These are phyloP conservation scores for Cercospora brassicicola DNA, from an alignment of 2,329 filamentous ascomycete genomes.

Conservation along the genomic window DNA sequence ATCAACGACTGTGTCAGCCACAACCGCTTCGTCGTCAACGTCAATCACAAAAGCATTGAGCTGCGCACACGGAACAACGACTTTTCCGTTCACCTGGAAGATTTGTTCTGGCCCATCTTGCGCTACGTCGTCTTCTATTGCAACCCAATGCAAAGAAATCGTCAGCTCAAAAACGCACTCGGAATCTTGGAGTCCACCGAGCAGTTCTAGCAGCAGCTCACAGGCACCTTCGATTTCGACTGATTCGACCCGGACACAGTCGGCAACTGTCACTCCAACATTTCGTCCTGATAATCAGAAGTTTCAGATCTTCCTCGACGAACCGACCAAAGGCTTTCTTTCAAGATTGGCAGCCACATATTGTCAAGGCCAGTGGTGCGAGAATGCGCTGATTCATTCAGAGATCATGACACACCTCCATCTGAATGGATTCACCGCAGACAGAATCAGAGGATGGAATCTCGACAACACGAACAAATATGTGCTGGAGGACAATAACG, in stretches of 20 bases:
- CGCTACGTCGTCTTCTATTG: neutral
- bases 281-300: neutral
- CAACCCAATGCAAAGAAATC: conserved; percentile 1
- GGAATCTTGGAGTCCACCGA: neutral
- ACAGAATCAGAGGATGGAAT: neutral
- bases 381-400: neutral
- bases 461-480: neutral
- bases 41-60: neutral
- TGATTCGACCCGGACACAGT: neutral
- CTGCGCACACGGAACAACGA: conserved; percentile 6
- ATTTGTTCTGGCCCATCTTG: neutral
- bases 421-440: neutral
- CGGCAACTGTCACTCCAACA: neutral
- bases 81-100: conserved; percentile 6
- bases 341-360: neutral
- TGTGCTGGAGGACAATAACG: neutral
- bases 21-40: neutral
- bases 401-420: neutral
- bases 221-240: neutral
- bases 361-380: neutral
- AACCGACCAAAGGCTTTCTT: neutral
- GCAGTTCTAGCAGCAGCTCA: neutral
- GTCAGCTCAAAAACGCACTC: neutral
- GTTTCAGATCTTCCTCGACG: neutral
- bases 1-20: neutral